Evolutionary conservation across 129 eudicot species (phyloP).

Genomic region (Pseudognaphalium luteoalbum): DNA sequence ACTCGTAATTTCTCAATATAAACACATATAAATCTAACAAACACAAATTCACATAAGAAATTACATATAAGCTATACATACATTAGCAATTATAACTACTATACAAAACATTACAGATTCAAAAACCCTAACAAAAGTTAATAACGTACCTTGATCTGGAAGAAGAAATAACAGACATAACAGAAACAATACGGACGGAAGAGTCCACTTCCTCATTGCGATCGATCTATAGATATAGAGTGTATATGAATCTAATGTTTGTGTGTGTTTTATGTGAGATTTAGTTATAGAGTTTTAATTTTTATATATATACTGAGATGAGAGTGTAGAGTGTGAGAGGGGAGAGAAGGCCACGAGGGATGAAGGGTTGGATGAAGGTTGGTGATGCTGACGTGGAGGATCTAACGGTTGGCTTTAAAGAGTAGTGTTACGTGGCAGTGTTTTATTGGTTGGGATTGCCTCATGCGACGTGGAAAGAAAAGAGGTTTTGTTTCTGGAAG

Average conservation of each 20-base stretch:
- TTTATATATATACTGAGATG: constrained; percentile 14
- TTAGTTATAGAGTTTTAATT: constrained; percentile 29
- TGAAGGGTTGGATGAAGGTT: constrained; percentile 21
- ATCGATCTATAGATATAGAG: constrained; percentile 22
- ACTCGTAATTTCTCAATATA: neutral
- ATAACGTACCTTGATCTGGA: constrained; percentile 81
- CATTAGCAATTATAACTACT: neutral
- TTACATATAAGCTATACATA: neutral
- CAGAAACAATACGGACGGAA: constrained; percentile 69
- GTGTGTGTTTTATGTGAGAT: constrained; percentile 23
- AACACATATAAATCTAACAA: neutral
- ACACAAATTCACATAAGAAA: neutral
- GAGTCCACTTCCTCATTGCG: constrained; percentile 92
- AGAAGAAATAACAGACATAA: constrained; percentile 77
- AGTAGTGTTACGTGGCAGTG: constrained; percentile 39
- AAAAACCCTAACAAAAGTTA: constrained; percentile 1
- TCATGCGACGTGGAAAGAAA: constrained; percentile 54
- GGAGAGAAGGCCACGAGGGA: constrained; percentile 19
- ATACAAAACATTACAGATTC: neutral
- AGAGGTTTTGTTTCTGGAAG: constrained; percentile 38
- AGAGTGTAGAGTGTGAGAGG: constrained; percentile 19
- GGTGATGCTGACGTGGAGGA: constrained; percentile 55
- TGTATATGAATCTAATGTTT: neutral
- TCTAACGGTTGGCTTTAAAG: constrained; percentile 40
- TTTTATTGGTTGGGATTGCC: constrained; percentile 37